These are phyloP conservation scores for Chaetoceros muelleri DNA, from an alignment of 108 stramenopile species.

Conservation along the genomic window DNA sequence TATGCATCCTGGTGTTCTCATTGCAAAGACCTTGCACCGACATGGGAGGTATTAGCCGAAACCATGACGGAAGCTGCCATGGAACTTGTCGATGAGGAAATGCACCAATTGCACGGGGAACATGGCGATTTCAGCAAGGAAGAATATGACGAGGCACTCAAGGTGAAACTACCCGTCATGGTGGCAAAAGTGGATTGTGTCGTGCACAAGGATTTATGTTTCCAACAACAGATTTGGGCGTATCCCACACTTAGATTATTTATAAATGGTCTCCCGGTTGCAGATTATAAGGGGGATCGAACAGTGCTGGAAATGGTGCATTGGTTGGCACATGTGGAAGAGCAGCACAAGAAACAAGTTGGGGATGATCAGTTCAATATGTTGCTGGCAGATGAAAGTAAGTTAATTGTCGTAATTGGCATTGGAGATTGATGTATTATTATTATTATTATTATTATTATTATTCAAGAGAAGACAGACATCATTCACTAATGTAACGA, in stretches of 20 bases:
- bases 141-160: conserved; percentile 40
- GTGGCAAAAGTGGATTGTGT: conserved; percentile 91
- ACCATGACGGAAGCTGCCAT: conserved; percentile 12
- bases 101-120: neutral
- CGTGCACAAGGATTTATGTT: conserved; percentile 57
- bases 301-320: conserved; percentile 67
- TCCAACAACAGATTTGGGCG: conserved; percentile 58
- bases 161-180: conserved; percentile 62
- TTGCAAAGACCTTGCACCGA: conserved; percentile 59
- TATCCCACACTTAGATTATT: conserved; percentile 91
- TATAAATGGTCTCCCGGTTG: conserved; percentile 41
- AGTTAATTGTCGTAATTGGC: neutral
- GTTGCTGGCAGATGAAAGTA: neutral
- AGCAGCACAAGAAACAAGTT: conserved; percentile 32
- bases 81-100: conserved; percentile 1
- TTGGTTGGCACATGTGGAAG: conserved; percentile 56
- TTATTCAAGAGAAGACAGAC: too few species aligned
- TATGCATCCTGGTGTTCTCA: conserved; percentile 75
- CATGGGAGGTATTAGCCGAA: conserved; percentile 54
- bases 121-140: conserved; percentile 15
- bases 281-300: conserved; percentile 75
- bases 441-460: too few species aligned
- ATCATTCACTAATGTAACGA: too few species aligned
- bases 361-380: conserved; percentile 1
- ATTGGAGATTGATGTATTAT: too few species aligned